Percentiles rank a stretch among this genome's conserved stretches.
These are phyloP conservation scores for Syncephalastrum sp. DNA, from an alignment of 371 early-diverging fungal genomes.

Conservation along the genomic window DNA sequence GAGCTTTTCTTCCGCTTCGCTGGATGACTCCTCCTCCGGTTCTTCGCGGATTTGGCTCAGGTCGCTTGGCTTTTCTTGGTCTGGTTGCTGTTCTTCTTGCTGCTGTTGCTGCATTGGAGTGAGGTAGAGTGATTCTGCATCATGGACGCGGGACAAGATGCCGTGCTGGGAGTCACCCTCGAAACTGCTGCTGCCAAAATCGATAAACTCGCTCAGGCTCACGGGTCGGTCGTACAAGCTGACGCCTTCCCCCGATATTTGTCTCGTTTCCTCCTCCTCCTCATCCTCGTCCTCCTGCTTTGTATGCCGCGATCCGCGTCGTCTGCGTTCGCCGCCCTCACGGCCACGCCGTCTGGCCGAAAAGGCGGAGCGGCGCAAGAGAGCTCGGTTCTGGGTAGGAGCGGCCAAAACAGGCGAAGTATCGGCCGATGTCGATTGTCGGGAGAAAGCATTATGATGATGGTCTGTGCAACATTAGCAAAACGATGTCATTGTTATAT, in stretches of 20 bases:
- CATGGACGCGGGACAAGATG: constrained; percentile 31
- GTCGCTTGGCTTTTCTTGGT: constrained; percentile 1
- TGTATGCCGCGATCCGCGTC: background rate
- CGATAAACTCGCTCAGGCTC: constrained; percentile 50
- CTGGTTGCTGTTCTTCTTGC: constrained; percentile 16
- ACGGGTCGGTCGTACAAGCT: constrained; percentile 44
- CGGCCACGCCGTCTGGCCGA: constrained; percentile 18
- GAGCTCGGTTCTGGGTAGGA: constrained; percentile 14
- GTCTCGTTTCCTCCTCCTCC: background rate
- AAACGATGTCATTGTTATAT: constrained; percentile 2
- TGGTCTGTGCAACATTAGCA: background rate
- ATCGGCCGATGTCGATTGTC: constrained; percentile 13
- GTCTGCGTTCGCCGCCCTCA: constrained; percentile 10
- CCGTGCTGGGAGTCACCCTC: constrained; percentile 38
- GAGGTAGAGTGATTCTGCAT: constrained; percentile 19
- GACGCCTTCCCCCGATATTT: constrained; percentile 18
- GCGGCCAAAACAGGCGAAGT: constrained; percentile 16
- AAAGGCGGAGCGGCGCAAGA: constrained; percentile 23
- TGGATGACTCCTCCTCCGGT: no score
- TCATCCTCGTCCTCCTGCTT: background rate
- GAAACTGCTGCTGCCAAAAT: constrained; percentile 40
- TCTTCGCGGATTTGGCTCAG: background rate
- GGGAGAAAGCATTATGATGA: constrained; percentile 9
- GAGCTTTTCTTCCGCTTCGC: no score
- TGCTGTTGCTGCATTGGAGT: constrained; percentile 25